phyloP scores from a whole-genome alignment of 2,329 filamentous ascomycete genomes.

The Raffaelea arxii region DNA sequence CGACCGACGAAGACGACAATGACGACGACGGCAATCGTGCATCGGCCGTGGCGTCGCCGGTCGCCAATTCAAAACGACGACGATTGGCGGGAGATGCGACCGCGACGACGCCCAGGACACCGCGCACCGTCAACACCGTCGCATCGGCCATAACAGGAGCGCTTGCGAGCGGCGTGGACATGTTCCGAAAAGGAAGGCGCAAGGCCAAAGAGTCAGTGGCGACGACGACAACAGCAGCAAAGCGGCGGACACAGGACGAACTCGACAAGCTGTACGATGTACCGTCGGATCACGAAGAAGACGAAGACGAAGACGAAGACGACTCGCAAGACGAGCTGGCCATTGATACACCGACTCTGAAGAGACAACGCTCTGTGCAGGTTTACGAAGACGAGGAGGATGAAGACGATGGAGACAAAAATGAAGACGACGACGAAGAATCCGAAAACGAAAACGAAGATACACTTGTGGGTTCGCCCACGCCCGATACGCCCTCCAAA shows the following conservation, averaged over 20 bases:
- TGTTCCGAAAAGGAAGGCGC: not conserved
- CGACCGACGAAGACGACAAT: slow-evolving; percentile 3
- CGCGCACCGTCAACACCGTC: slow-evolving; percentile 11
- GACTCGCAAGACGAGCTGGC: too few species aligned
- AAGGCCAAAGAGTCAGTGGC: not conserved
- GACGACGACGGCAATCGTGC: not conserved
- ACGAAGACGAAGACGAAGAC: not conserved
- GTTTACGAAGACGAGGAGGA: too few species aligned
- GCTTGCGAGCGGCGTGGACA: slow-evolving; percentile 4
- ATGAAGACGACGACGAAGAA: not conserved
- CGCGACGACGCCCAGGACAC: slow-evolving; percentile 13
- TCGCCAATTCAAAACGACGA: slow-evolving; percentile 10
- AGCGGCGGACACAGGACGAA: not conserved
- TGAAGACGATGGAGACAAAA: not conserved
- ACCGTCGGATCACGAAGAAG: slow-evolving; percentile 10
- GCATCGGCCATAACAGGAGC: slow-evolving; percentile 13
- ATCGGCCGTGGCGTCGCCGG: not conserved
- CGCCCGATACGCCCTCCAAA: slow-evolving; percentile 8
- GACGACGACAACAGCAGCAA: not conserved
- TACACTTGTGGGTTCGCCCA: slow-evolving; percentile 10
- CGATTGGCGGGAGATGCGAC: slow-evolving; percentile 3
- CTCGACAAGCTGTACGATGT: slow-evolving; percentile 13
- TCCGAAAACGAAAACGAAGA: slow-evolving; percentile 4
- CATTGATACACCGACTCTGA: too few species aligned
- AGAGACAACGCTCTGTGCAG: too few species aligned